Evolutionary conservation across 2,329 filamentous ascomycete species (phyloP).

Genomic region (Cercospora sp.): DNA sequence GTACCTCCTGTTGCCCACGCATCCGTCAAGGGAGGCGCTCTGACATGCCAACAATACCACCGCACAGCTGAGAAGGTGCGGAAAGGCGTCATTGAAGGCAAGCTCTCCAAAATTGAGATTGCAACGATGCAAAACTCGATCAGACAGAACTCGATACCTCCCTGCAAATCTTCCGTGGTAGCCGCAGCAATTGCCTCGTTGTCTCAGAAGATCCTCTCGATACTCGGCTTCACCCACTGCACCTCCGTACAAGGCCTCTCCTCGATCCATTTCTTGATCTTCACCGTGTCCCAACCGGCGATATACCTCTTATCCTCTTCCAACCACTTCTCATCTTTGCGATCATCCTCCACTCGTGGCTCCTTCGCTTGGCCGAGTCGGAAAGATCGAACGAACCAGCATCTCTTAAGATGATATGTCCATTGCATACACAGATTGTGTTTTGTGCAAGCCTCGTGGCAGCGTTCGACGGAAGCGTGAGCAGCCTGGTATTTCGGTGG

Average conservation of each 20-base stretch:
- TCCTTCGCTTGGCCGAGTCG: constrained; percentile 42
- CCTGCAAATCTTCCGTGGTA: too few species aligned
- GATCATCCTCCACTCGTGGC: constrained; percentile 30
- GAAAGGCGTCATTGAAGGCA: background rate
- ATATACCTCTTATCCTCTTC: constrained; percentile 42
- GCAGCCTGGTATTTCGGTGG: constrained; percentile 32
- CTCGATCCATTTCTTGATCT: constrained; percentile 41
- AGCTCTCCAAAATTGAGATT: background rate
- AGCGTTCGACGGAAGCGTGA: constrained; percentile 39
- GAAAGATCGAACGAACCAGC: constrained; percentile 38
- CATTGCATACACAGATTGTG: constrained; percentile 41
- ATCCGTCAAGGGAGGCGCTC: background rate
- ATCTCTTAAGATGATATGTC: constrained; percentile 31
- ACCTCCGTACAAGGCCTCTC: constrained; percentile 42
- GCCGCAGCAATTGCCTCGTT: background rate
- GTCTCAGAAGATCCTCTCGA: constrained; percentile 28
- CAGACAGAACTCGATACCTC: too few species aligned
- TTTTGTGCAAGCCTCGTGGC: constrained; percentile 50
- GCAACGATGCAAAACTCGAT: too few species aligned
- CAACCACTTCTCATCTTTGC: constrained; percentile 32
- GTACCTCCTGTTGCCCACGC: background rate
- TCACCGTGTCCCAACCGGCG: constrained; percentile 43
- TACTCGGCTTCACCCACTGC: constrained; percentile 43
- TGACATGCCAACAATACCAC: fast-evolving
- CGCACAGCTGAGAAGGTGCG: background rate